phyloP scores from a whole-genome alignment of 441 rosid species.

The Euphorbia schlechtendalii region DNA sequence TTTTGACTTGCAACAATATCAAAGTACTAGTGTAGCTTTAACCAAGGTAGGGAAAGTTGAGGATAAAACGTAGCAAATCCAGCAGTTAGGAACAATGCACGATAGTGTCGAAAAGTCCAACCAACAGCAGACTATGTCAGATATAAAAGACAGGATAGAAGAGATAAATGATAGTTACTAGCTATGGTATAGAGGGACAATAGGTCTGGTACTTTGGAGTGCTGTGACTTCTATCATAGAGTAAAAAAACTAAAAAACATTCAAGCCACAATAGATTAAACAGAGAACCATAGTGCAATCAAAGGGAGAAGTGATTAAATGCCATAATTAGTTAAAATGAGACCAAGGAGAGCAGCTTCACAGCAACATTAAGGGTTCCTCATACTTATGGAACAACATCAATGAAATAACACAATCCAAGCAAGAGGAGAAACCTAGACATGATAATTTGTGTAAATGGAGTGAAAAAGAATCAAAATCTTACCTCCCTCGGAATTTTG shows the following conservation, averaged over 20 bases:
- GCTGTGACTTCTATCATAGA: background rate
- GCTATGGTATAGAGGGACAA: background rate
- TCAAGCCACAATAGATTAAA: background rate
- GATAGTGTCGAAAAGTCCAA: background rate
- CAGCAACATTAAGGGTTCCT: background rate
- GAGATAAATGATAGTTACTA: background rate
- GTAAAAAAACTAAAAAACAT: too few species aligned
- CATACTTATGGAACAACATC: background rate
- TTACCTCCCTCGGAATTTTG: constrained; percentile 54
- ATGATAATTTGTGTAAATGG: background rate
- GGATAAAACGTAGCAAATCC: background rate
- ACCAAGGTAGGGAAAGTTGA: background rate
- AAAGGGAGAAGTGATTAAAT: background rate
- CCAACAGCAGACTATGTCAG: background rate
- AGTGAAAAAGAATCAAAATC: background rate
- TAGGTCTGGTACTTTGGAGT: background rate
- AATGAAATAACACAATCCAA: background rate
- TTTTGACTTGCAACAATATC: background rate
- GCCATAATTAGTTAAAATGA: background rate
- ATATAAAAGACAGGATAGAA: background rate
- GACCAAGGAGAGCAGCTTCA: too few species aligned
- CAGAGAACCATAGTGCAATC: background rate
- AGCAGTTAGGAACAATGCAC: background rate
- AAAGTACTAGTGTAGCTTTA: background rate
- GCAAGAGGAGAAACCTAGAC: background rate